Evolutionary conservation across 2,329 filamentous ascomycete genomes (phyloP), one percentile per base, ranked within the genome.

Genomic region (Phaeosphaeria sp.): DNA sequence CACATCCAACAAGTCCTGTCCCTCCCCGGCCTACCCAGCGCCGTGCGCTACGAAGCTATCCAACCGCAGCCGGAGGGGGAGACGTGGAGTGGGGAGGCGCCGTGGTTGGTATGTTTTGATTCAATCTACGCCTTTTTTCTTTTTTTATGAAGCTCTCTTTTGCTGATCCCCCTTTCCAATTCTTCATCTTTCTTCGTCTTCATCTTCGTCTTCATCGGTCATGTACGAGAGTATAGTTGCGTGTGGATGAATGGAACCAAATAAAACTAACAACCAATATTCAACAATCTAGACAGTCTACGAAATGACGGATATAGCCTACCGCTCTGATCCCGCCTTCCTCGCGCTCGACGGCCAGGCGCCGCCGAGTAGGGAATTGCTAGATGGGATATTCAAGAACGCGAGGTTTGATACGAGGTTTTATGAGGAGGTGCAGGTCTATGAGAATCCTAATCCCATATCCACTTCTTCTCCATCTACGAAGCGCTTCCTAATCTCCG

Each of bases 401-500:
- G 59, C 61, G 21, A 52, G 65, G 42, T 75, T 74, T 55, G 67
- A 72, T 45, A 71, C 65, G 2, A 54, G 70, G 27, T 75, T 73
- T 49, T 73, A 65, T 36, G 59, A 66, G 42, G 53, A 64, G 22
- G 49, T 54, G 15, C 56, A 60, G 8, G 13, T 25, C 3, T 39
- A 42, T 20, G 15, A 48, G 11, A 44, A 44, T 8, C 42, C 42
- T 5, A 21, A 21, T 8, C 30, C 30, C 30, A 6, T 13, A 3
- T 7, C 30, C 11, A 21, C 11, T 8, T 4, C 42, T 9, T 20
- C 42, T 9, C 42, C 42, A 13, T 6, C 2, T 9, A 9, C 18
- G 17, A 21, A 22, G 11, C 11, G 4, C 18, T 63, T 61, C 24
- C 36, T 71, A 33, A 48, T 69, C 2, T 64, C 60, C 0, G 58